A percentile compares a stretch with the other conserved stretches of the same genome.
These are phyloP conservation scores for Phialocephala subalpina DNA, from an alignment of 2,329 filamentous ascomycete genomes.

Conservation along the genomic window DNA sequence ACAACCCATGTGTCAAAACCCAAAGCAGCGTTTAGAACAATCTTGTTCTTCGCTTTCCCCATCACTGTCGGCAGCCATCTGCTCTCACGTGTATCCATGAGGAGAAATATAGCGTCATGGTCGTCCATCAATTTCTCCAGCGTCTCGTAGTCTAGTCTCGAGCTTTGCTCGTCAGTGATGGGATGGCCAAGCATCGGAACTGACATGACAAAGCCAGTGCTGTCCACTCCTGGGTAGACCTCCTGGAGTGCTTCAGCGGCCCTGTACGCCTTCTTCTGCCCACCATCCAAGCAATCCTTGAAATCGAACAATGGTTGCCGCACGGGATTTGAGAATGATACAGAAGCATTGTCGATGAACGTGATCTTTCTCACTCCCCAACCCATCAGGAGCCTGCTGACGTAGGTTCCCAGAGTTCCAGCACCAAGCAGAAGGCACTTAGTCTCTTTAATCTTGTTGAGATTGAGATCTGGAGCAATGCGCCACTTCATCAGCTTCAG, in stretches of 20 bases:
- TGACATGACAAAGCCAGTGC: conserved; percentile 79
- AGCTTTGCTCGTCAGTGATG: conserved; percentile 74
- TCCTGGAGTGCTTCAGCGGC: conserved; percentile 82
- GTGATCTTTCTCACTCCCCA: conserved; percentile 97
- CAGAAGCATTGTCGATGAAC: conserved; percentile 91
- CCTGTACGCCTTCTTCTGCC: conserved; percentile 80
- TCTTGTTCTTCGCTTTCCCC: conserved; percentile 90
- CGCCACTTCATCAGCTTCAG: conserved; percentile 99
- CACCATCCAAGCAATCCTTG: conserved; percentile 85
- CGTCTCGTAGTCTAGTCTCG: conserved; percentile 77
- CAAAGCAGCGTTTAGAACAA: conserved; percentile 95
- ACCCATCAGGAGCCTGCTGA: conserved; percentile 88
- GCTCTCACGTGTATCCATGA: conserved; percentile 96
- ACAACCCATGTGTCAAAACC: conserved; percentile 98
- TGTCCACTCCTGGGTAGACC: conserved; percentile 91
- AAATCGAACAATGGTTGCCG: conserved; percentile 93
- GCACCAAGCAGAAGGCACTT: conserved; percentile 92
- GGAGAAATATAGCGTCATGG: conserved; percentile 93
- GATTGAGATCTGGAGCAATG: conserved; percentile 85
- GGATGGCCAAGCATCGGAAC: conserved; percentile 97
- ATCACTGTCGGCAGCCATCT: conserved; percentile 96
- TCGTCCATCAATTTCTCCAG: conserved; percentile 78
- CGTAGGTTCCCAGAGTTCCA: conserved; percentile 92
- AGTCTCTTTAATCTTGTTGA: conserved; percentile 88
- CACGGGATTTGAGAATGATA: conserved; percentile 97